Base-by-base conservation (phyloP, 305 asterid species). In the Fraxinus dipetala region DNA sequence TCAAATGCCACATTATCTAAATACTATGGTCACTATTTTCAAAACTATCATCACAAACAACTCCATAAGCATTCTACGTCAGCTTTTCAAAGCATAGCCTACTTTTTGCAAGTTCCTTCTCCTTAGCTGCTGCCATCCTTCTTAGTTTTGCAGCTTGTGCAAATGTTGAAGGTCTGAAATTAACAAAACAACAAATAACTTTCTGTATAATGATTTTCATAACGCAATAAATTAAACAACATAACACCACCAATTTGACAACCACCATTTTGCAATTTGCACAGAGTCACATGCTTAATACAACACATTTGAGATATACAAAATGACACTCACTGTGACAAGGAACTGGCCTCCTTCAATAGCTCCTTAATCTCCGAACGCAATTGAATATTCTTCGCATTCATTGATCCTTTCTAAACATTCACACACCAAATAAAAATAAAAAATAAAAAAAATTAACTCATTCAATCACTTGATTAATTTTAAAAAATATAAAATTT, bases 141-240 rank as follows among this genome's bases (percentile, higher is more conserved):
- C 86, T 94, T 26, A 93, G 85, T 80, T 94, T 96, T 67, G 98
- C 97, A 87, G 99, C 97, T 90, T 96, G 98, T 36, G 98, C 99
- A 89, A 94, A 96, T 80, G 99, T 96, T 31, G 98, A 92, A 87
- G 99, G 99, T 91, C 99, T 96, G 88, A 81, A 84, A 87, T 78
- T 72, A 86, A 40, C 76, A 77, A 83, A 43, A 48, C 22, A 30
- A 77, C 38, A 80, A 77, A 80, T 43, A 40, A 63, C 69, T 59
- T 75, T 54, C 40, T 72, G 40, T 18, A 83, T 30, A 61, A 76
- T 6, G 30, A 54, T 45, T 34, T 65, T 28, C 74, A 5, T 28
- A 24, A 28, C 6, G 3, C 35, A 28, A 32, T 67, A 67, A 26
- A 67, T 13, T 67, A 67, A 30, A 10, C 36, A 26, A 26, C 70